A percentile compares a stretch with the other conserved stretches of the same genome.
Evolutionary conservation across 23 red algal genomes (phyloP).

Genomic region (Agarophyton chilense): DNA sequence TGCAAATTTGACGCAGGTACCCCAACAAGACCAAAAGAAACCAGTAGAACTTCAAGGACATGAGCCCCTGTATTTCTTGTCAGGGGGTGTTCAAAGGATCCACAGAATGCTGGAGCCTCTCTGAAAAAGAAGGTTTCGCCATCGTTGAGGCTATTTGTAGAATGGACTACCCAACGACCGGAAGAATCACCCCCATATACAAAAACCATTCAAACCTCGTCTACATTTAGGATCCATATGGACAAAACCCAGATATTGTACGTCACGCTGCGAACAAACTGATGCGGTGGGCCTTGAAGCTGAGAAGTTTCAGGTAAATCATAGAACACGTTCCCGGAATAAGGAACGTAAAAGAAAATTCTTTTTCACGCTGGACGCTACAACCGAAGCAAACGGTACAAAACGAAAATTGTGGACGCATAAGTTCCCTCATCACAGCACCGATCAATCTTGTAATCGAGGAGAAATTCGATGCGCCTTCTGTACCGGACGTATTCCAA

Average conservation of each 20-base stretch:
- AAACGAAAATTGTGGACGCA: neutral
- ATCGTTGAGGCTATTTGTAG: neutral
- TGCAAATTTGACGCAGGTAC: slow-evolving; percentile 1
- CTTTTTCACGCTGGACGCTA: neutral
- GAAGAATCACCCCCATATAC: neutral
- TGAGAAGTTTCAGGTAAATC: neutral
- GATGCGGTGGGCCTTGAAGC: neutral
- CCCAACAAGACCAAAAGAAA: neutral
- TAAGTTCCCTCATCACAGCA: neutral
- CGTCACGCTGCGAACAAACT: neutral
- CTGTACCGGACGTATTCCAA: neutral
- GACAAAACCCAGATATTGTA: neutral
- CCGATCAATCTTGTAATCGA: neutral
- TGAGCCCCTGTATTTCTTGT: slow-evolving; percentile 6
- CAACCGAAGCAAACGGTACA: neutral
- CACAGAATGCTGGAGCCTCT: neutral
- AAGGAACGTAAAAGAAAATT: neutral
- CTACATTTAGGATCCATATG: slow-evolving; percentile 21
- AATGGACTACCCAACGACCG: slow-evolving; percentile 13
- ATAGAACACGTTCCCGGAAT: slow-evolving; percentile 4
- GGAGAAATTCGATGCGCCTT: slow-evolving; percentile 34
- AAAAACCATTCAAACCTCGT: slow-evolving; percentile 11
- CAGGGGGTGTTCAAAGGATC: neutral
- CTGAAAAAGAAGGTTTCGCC: slow-evolving; percentile 5
- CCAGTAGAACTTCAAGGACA: neutral